Percentiles rank a stretch among this genome's conserved stretches.
phyloP scores from a whole-genome alignment of 192 early-diverging fungal genomes.

The Umbelopsis sp. region DNA sequence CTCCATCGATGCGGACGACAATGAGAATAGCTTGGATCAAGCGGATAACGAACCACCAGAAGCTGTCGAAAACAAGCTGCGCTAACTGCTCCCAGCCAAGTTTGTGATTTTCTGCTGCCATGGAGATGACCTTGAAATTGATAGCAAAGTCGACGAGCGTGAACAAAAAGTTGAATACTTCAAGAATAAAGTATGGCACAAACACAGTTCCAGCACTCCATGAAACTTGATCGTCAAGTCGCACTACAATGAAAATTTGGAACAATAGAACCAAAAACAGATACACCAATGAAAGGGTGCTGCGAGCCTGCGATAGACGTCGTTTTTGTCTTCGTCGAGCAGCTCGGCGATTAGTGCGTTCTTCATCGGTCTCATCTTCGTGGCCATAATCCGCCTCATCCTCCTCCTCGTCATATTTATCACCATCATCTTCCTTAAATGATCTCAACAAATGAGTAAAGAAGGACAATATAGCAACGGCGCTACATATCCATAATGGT shows the following conservation, averaged over 20 bases:
- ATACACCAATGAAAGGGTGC: conserved; percentile 44
- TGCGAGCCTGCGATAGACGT: conserved; percentile 20
- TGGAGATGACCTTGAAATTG: conserved; percentile 25
- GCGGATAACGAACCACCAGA: conserved; percentile 70
- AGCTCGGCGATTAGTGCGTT: conserved; percentile 21
- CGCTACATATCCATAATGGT: conserved; percentile 81
- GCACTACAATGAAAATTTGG: conserved; percentile 76
- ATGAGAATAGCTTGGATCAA: conserved; percentile 70
- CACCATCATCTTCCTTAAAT: conserved; percentile 35
- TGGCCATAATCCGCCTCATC: conserved; percentile 47
- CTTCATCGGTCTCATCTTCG: conserved; percentile 29
- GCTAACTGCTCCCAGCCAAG: conserved; percentile 6
- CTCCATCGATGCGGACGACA: conserved; percentile 59
- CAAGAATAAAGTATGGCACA: conserved; percentile 83
- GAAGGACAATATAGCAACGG: conserved; percentile 42
- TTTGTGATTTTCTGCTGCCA: conserved; percentile 31
- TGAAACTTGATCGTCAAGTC: conserved; percentile 63
- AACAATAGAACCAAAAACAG: conserved; percentile 66
- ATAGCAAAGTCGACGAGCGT: conserved; percentile 41
- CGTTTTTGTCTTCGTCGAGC: conserved; percentile 24
- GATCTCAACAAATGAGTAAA: conserved; percentile 29
- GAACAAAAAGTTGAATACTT: conserved; percentile 66
- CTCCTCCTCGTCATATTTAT: conserved; percentile 49
- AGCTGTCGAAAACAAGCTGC: conserved; percentile 49
- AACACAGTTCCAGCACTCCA: conserved; percentile 73